Percentiles rank a stretch among this genome's conserved stretches.
These are phyloP conservation scores for Sporothrix sp. DNA, from an alignment of 2,329 filamentous ascomycete species.

Conservation along the genomic window DNA sequence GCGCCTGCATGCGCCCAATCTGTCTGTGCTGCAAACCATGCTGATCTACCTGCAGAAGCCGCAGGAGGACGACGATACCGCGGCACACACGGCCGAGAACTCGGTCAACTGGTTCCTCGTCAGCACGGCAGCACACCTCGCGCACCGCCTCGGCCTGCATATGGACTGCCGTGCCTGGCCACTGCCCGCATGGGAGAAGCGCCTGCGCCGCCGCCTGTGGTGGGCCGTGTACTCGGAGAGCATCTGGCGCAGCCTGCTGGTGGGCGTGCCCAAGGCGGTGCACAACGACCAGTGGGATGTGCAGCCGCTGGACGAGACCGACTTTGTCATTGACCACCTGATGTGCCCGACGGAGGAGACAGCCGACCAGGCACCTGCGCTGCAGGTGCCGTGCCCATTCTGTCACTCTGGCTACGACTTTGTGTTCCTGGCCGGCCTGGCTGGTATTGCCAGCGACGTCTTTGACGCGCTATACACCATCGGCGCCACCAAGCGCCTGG, in stretches of 20 bases:
- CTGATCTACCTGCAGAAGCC: neutral
- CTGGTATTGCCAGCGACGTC: neutral
- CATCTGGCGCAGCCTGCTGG: neutral
- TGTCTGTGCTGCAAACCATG: neutral
- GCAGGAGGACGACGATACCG: neutral
- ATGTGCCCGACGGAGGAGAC: neutral
- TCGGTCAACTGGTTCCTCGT: neutral
- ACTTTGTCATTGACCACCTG: slow-evolving; percentile 2
- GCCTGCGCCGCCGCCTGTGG: neutral
- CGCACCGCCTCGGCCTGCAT: neutral
- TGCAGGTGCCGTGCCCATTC: neutral
- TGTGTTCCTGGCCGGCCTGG: neutral
- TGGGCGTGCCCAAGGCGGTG: neutral
- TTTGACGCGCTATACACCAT: neutral
- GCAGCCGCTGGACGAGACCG: neutral
- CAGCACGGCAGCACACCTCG: neutral
- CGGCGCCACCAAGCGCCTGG: neutral
- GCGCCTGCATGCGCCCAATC: too few relatives aligned
- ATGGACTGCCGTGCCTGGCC: neutral
- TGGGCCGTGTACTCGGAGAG: neutral
- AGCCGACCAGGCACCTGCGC: neutral
- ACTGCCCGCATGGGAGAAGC: neutral
- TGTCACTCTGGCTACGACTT: neutral
- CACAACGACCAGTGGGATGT: slow-evolving; percentile 1
- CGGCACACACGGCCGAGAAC: neutral